phyloP scores from a whole-genome alignment of 805 yeast species.

The Kuraishia piskuri region DNA sequence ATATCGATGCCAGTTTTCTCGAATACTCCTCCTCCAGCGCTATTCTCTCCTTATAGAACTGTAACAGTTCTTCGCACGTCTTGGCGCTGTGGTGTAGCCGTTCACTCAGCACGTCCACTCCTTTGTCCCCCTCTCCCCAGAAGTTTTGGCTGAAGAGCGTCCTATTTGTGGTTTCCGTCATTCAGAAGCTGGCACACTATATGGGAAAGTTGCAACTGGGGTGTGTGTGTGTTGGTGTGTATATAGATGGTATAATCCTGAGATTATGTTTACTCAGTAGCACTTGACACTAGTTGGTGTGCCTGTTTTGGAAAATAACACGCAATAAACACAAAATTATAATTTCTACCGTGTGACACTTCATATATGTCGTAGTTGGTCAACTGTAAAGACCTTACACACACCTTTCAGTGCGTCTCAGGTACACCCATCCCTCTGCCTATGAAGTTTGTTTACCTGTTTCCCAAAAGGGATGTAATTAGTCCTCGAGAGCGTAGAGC shows the following conservation, averaged over 20 bases:
- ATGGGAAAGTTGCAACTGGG: neutral
- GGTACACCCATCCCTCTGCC: neutral
- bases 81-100: slow-evolving; percentile 52
- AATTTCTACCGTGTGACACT: too few relatives aligned
- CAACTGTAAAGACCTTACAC: neutral
- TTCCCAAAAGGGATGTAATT: neutral
- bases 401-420: neutral
- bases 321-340: too few relatives aligned
- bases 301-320: too few relatives aligned
- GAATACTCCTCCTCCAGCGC: slow-evolving; percentile 70
- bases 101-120: slow-evolving; percentile 44
- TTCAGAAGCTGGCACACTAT: neutral
- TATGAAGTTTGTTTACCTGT: neutral
- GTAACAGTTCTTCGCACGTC: slow-evolving; percentile 43
- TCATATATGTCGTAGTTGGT: too few relatives aligned
- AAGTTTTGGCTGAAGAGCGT: slow-evolving; percentile 13
- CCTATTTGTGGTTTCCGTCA: neutral
- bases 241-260: too few relatives aligned
- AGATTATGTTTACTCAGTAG: too few relatives aligned
- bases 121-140: slow-evolving; percentile 54
- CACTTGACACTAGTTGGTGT: too few relatives aligned
- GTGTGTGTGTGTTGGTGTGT: neutral
- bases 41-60: slow-evolving; percentile 45
- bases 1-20: slow-evolving; percentile 40
- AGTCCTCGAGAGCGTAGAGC: neutral